Evolutionary conservation across 2,329 filamentous ascomycete species (phyloP).

Genomic region (Aquanectria penicillioides): DNA sequence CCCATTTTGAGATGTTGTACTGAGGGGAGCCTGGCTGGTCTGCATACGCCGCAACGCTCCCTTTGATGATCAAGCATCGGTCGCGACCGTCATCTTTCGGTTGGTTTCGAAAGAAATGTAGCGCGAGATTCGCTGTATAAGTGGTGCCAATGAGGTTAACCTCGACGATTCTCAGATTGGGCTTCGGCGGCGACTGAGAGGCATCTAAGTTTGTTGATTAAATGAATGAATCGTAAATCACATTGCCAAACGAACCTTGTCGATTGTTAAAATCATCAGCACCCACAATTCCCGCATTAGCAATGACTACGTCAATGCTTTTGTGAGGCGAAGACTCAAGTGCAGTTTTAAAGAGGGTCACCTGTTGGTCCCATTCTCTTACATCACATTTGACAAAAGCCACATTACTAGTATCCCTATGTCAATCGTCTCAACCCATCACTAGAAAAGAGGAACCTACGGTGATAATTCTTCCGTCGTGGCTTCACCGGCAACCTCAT

Average conservation of each 20-base stretch:
- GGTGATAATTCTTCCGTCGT: slow-evolving; percentile 4
- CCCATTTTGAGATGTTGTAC: slow-evolving; percentile 23
- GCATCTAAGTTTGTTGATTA: not conserved
- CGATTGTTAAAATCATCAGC: not conserved
- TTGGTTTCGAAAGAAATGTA: slow-evolving; percentile 17
- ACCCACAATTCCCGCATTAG: slow-evolving; percentile 54
- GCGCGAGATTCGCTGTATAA: slow-evolving; percentile 17
- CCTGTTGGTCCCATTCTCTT: slow-evolving; percentile 52
- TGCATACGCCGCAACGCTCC: slow-evolving; percentile 18
- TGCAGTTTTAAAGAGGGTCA: slow-evolving; percentile 51
- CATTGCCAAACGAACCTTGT: not conserved
- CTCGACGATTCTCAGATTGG: slow-evolving; percentile 14
- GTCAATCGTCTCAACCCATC: too few relatives aligned
- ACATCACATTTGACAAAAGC: slow-evolving; percentile 53
- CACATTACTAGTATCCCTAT: not conserved
- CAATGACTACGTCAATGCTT: slow-evolving; percentile 55
- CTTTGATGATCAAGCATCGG: slow-evolving; percentile 21
- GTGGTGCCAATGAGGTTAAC: slow-evolving; percentile 12
- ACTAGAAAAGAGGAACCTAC: not conserved
- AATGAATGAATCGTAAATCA: not conserved
- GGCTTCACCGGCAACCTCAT: not conserved
- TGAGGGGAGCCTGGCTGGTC: slow-evolving; percentile 24
- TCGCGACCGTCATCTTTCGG: slow-evolving; percentile 4
- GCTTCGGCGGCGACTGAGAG: not conserved
- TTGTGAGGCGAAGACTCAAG: slow-evolving; percentile 46